phyloP scores from a whole-genome alignment of 2,329 filamentous ascomycete species.

The Alternaria longipes region DNA sequence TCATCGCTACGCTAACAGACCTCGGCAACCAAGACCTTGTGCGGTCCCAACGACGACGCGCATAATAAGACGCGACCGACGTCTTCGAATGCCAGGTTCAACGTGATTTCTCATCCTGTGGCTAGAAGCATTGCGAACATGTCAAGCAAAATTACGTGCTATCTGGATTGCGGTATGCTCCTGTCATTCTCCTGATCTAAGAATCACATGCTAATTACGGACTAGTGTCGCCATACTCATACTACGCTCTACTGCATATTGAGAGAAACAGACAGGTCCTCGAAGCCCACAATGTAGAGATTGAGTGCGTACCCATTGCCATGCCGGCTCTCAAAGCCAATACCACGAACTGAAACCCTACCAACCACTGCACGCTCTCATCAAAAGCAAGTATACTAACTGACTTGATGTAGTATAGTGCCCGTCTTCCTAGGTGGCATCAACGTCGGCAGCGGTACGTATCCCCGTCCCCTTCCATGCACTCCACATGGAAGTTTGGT shows the following conservation, averaged over 20 bases:
- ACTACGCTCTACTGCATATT: slow-evolving; percentile 66
- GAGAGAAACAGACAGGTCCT: slow-evolving; percentile 65
- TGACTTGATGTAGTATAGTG: slow-evolving; percentile 63
- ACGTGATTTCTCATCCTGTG: slow-evolving; percentile 24
- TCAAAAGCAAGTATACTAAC: slow-evolving; percentile 8
- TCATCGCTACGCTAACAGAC: slow-evolving; percentile 17
- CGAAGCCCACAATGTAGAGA: slow-evolving; percentile 65
- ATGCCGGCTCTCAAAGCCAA: neutral
- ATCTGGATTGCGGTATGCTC: slow-evolving; percentile 71
- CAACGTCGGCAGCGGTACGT: slow-evolving; percentile 53
- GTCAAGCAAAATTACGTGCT: slow-evolving; percentile 70
- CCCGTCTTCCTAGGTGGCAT: slow-evolving; percentile 72
- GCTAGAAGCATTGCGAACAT: slow-evolving; percentile 52
- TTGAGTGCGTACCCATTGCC: slow-evolving; percentile 65
- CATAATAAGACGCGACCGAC: slow-evolving; percentile 9
- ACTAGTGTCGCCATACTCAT: slow-evolving; percentile 70
- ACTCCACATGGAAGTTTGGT: neutral
- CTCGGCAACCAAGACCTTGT: slow-evolving; percentile 38
- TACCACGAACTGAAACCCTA: neutral
- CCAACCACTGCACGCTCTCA: neutral
- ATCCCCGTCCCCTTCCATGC: slow-evolving; percentile 9
- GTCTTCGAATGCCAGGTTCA: neutral
- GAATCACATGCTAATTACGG: slow-evolving; percentile 18
- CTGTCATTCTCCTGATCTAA: neutral
- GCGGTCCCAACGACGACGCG: slow-evolving; percentile 8